These are phyloP conservation scores for Coemansia biformis DNA, from an alignment of 192 early-diverging fungal genomes.

Conservation along the genomic window DNA sequence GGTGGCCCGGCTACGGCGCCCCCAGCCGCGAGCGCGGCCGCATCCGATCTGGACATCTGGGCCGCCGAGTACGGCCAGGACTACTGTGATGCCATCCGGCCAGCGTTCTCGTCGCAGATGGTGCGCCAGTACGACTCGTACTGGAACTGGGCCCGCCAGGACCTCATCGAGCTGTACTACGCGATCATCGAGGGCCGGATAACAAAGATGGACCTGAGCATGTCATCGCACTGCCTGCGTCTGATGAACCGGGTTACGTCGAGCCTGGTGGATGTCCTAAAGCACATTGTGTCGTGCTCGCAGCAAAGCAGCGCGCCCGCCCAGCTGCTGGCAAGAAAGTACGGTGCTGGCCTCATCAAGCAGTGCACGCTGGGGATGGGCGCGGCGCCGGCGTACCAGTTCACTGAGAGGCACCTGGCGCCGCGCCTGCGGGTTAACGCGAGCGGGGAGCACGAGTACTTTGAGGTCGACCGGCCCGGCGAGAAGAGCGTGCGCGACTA, in stretches of 20 bases:
- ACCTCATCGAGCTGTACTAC: constrained; percentile 54
- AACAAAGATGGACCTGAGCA: constrained; percentile 71
- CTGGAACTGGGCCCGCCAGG: constrained; percentile 88
- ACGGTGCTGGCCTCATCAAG: constrained; percentile 68
- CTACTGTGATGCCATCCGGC: constrained; percentile 80
- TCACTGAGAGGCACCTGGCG: constrained; percentile 71
- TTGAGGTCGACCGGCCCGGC: constrained; percentile 14
- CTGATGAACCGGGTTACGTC: constrained; percentile 83
- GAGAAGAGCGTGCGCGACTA: constrained; percentile 19
- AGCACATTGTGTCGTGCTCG: constrained; percentile 66
- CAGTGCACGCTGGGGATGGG: constrained; percentile 68
- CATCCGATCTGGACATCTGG: constrained; percentile 67
- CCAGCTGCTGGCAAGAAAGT: constrained; percentile 66
- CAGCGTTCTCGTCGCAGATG: constrained; percentile 69
- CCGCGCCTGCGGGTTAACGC: constrained; percentile 57
- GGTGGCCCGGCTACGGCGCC: neutral
- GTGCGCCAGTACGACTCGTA: constrained; percentile 84
- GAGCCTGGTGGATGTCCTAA: constrained; percentile 66
- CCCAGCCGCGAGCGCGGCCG: neutral
- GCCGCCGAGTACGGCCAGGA: constrained; percentile 75
- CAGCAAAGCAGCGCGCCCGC: constrained; percentile 61
- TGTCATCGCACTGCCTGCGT: constrained; percentile 73
- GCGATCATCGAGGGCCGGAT: constrained; percentile 78
- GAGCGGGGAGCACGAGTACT: constrained; percentile 10
- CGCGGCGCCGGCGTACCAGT: constrained; percentile 78